A percentile compares a stretch with the other conserved stretches of the same genome.
Conservation (phyloP, 805 yeast genomes). For the Barnettozyma siamensis region DNA sequence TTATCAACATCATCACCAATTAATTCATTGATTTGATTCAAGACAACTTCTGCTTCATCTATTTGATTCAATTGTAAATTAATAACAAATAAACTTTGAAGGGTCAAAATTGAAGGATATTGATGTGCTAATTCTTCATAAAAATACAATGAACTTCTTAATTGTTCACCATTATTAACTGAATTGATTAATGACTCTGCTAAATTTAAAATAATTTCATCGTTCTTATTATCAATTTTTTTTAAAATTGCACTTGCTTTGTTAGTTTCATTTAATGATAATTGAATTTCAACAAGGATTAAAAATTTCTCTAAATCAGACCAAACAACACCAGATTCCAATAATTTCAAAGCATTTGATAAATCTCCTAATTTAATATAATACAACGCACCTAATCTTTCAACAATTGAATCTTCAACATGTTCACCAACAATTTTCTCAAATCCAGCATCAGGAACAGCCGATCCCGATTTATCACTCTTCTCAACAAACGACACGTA, state of each 20-base stretch:
- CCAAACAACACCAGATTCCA: slow-evolving; percentile 34
- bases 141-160: slow-evolving; percentile 49
- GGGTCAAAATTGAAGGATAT: slow-evolving; percentile 40
- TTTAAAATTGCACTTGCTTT: slow-evolving; percentile 41
- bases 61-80: slow-evolving; percentile 74
- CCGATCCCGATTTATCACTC: too few species aligned
- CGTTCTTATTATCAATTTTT: slow-evolving; percentile 51
- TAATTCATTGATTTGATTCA: slow-evolving; percentile 42
- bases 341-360: slow-evolving; percentile 38
- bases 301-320: slow-evolving; percentile 39
- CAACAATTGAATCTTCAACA: slow-evolving; percentile 19
- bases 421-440: slow-evolving; percentile 17
- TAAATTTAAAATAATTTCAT: slow-evolving; percentile 69
- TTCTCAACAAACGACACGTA: slow-evolving; percentile 25
- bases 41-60: slow-evolving; percentile 74
- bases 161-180: slow-evolving; percentile 33
- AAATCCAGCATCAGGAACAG: slow-evolving; percentile 9
- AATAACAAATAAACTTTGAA: slow-evolving; percentile 62
- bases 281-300: slow-evolving; percentile 34
- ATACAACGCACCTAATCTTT: slow-evolving; percentile 36
- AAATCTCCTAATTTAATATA: slow-evolving; percentile 34
- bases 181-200: slow-evolving; percentile 69
- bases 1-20: slow-evolving; percentile 35
- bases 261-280: slow-evolving; percentile 29
- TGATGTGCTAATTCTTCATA: slow-evolving; percentile 77